A percentile compares a stretch with the other conserved stretches of the same genome.
These are phyloP conservation scores for Saccharomyces hybrid DNA, from an alignment of 1,139 yeast species.

Conservation along the genomic window DNA sequence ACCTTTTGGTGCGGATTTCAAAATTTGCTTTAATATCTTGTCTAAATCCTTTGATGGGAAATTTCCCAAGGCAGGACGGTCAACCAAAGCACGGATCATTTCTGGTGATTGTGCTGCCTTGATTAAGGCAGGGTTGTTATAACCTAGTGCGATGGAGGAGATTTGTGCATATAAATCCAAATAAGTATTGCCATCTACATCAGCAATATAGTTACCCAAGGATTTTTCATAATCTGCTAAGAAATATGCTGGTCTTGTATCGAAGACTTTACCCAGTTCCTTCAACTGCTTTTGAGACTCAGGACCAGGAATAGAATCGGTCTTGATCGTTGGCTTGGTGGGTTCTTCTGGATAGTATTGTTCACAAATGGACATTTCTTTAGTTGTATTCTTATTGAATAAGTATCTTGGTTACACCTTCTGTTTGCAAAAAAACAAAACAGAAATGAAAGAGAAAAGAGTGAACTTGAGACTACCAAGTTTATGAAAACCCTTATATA, in stretches of 20 bases:
- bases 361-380: constrained; percentile 40
- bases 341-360: constrained; percentile 57
- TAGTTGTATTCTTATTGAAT: background rate
- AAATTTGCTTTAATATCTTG: constrained; percentile 46
- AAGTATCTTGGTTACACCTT: background rate
- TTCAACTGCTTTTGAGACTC: constrained; percentile 40
- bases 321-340: constrained; percentile 40
- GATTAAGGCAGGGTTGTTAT: constrained; percentile 61
- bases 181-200: constrained; percentile 59
- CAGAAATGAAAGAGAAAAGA: background rate
- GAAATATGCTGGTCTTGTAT: constrained; percentile 60
- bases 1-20: constrained; percentile 66
- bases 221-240: constrained; percentile 60
- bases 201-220: constrained; percentile 61
- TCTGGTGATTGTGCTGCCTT: constrained; percentile 55
- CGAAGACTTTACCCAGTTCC: constrained; percentile 50
- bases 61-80: constrained; percentile 70
- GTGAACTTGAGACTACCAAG: background rate
- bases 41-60: constrained; percentile 55
- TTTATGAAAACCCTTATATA: background rate
- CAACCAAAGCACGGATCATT: constrained; percentile 60
- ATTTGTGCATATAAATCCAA: constrained; percentile 67
- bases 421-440: background rate
- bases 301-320: constrained; percentile 56
- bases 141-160: constrained; percentile 67